These are phyloP conservation scores for Pulveroboletus sp. DNA, from an alignment of 768 basidiomycete species.

Conservation along the genomic window DNA sequence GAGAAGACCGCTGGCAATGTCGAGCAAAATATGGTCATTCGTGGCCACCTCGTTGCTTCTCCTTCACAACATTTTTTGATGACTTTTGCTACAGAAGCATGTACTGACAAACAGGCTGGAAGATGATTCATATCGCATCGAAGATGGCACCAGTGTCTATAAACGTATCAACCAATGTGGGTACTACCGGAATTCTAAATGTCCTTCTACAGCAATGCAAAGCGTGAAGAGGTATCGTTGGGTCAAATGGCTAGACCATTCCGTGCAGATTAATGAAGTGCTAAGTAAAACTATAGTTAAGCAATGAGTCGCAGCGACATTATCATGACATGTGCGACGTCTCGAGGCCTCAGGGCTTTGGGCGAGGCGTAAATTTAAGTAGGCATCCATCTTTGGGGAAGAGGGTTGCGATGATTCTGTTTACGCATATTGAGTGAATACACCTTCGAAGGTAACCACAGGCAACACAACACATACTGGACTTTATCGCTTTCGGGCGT, in stretches of 20 bases:
- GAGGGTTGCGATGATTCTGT: conserved; percentile 89
- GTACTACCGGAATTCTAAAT: background rate
- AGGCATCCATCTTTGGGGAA: conserved; percentile 94
- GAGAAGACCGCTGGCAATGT: too few relatives aligned
- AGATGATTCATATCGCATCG: too few relatives aligned
- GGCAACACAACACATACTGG: conserved; percentile 51
- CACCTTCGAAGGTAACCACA: background rate
- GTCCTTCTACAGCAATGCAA: background rate
- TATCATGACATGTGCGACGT: background rate
- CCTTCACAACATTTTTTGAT: too few relatives aligned
- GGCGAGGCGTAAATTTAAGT: conserved; percentile 71
- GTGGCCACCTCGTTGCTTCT: too few relatives aligned
- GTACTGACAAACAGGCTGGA: too few relatives aligned
- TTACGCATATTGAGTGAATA: background rate
- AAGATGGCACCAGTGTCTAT: too few relatives aligned
- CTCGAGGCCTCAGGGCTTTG: conserved; percentile 20
- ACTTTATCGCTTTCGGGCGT: conserved; percentile 80
- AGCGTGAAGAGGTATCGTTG: background rate
- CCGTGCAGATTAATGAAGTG: conserved; percentile 11
- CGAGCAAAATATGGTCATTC: too few relatives aligned
- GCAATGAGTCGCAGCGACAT: too few relatives aligned
- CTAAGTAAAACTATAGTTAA: conserved; percentile 14
- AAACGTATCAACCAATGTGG: background rate
- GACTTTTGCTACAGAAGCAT: too few relatives aligned
- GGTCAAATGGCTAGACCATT: background rate